phyloP scores from a whole-genome alignment of 768 basidiomycete genomes.

The Tylopilus sp. region DNA sequence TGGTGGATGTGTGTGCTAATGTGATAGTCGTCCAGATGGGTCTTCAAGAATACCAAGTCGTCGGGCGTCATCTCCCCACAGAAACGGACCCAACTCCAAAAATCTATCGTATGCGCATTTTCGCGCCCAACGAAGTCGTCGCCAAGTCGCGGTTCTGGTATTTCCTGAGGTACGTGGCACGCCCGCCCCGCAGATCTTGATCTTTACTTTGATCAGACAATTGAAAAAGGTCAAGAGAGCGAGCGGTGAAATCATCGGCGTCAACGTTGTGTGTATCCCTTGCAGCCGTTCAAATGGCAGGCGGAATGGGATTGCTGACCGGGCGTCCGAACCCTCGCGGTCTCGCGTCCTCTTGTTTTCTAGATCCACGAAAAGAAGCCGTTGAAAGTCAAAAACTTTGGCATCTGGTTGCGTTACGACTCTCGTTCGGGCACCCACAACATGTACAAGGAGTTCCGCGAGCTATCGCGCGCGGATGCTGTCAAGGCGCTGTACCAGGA shows the following conservation, averaged over 20 bases:
- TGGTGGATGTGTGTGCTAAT: slow-evolving; percentile 21
- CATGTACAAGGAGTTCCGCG: slow-evolving; percentile 99
- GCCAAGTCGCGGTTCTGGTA: slow-evolving; percentile 99
- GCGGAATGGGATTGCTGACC: slow-evolving; percentile 68
- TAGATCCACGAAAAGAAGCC: slow-evolving; percentile 99
- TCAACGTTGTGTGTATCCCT: slow-evolving; percentile 89
- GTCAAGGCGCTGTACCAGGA: slow-evolving; percentile 98
- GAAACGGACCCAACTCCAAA: slow-evolving; percentile 92
- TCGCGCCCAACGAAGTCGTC: slow-evolving; percentile 97
- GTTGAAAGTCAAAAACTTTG: slow-evolving; percentile 99
- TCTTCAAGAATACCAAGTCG: slow-evolving; percentile 91
- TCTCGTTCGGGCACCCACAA: slow-evolving; percentile 99
- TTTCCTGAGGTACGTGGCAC: slow-evolving; percentile 73
- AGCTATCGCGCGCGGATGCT: slow-evolving; percentile 89
- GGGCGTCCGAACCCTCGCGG: slow-evolving; percentile 11
- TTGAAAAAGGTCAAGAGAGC: slow-evolving; percentile 99
- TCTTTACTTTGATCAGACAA: slow-evolving; percentile 51
- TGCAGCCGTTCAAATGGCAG: slow-evolving; percentile 84
- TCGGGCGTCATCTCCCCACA: slow-evolving; percentile 96
- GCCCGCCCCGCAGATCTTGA: not conserved
- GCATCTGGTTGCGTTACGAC: slow-evolving; percentile 99
- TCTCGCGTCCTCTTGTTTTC: slow-evolving; percentile 15
- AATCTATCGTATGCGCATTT: slow-evolving; percentile 99
- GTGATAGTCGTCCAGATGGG: slow-evolving; percentile 51
- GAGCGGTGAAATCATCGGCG: slow-evolving; percentile 97